Base-by-base conservation (phyloP, 495 filamentous ascomycete species). In the Echria macrotheca region DNA sequence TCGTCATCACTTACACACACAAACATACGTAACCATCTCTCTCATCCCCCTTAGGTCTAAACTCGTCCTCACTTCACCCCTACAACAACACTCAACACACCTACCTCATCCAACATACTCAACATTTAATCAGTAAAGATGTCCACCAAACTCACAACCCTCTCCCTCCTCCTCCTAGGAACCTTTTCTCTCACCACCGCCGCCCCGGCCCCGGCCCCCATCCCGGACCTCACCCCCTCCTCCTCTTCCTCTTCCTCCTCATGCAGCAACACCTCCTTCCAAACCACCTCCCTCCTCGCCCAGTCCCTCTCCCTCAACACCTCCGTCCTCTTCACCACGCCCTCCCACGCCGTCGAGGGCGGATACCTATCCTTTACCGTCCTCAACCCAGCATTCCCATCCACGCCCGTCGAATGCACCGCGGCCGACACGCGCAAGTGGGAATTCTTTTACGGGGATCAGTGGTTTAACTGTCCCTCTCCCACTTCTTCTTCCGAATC, bases 391-490 rank as follows among this genome's bases (percentile, higher is more conserved):
- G 57, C 53, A 18, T 18, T 56, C 5, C 37, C 40, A 5, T 47
- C 15, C 47, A 43, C 44, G 28, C 7, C 28, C 9, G 57, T 61
- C 15, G 10, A 46, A 19, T 73, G 70, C 61, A 57, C 48, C 22
- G 69, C 59, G 17, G 22, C 28, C 35, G 69, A 63, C 60, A 52
- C 40, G 44, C 57, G 63, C 49, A 50, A 66, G 9, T n/a, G n/a
- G 1, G 63, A 69, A 19, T 73, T 73, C 47, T 71, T 71, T 56
- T 69, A 68, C 53, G 65, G 67, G 38, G 60, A 61, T 33, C 25
- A 66, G 26, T 41, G 48, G 22, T 70, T 66, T 59, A 44, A 44
- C 1, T 73, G 70, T 59, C n/a, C n/a, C n/a, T n/a, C n/a, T n/a
- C n/a, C n/a, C n/a, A n/a, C n/a, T n/a, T n/a, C n/a, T n/a, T n/a